Percentiles rank a stretch among this genome's conserved stretches.
These are phyloP conservation scores for Acacia pycnantha DNA, from an alignment of 331 rosid species.

Conservation along the genomic window DNA sequence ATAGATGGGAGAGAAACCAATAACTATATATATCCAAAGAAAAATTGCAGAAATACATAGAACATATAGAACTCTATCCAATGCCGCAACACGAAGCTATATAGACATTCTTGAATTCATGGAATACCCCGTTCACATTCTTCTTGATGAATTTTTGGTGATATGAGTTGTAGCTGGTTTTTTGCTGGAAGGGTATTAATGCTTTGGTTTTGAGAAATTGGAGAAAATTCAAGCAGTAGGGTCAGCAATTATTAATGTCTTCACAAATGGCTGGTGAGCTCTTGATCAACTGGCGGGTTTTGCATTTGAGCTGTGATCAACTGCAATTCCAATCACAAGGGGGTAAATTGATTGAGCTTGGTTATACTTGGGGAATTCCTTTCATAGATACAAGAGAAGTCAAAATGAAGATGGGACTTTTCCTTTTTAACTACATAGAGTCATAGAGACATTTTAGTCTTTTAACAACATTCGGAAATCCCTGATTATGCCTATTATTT, in stretches of 20 bases:
- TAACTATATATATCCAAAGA: no score
- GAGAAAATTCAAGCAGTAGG: not conserved
- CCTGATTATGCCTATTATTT: no score
- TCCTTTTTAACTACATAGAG: no score
- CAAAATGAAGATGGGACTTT: not conserved
- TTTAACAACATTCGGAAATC: no score
- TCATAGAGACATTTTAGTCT: no score
- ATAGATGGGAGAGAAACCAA: no score
- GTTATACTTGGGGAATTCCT: not conserved
- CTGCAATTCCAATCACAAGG: not conserved
- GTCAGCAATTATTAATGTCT: not conserved
- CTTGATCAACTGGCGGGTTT: not conserved
- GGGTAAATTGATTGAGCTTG: not conserved
- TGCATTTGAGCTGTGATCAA: not conserved
- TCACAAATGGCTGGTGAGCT: not conserved
- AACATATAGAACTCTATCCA: no score
- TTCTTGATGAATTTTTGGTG: not conserved
- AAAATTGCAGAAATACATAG: no score
- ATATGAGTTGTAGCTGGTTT: not conserved
- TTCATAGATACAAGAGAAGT: not conserved
- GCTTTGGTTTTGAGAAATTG: not conserved
- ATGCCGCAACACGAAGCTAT: conserved; percentile 11
- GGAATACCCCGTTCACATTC: not conserved
- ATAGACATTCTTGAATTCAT: not conserved
- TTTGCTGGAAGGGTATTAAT: not conserved